Evolutionary conservation across 345 rosid species (phyloP).

Genomic region (Clausena lansium): DNA sequence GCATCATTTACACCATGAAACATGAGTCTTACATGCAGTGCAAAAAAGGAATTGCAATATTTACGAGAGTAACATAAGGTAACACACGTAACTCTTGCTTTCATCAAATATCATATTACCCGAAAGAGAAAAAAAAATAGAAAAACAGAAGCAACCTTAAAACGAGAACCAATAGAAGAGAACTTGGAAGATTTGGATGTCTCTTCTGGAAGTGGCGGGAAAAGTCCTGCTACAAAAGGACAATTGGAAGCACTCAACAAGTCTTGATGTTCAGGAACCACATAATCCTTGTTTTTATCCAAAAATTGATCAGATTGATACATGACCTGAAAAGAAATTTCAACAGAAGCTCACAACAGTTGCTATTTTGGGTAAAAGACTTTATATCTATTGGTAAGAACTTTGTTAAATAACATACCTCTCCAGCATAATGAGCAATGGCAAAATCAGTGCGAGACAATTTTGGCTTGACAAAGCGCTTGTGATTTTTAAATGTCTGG

Average conservation of each 20-base stretch:
- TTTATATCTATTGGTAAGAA: not conserved
- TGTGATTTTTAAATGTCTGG: conserved; percentile 84
- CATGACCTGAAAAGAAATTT: conserved; percentile 56
- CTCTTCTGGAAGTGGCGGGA: conserved; percentile 88
- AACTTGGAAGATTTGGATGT: conserved; percentile 88
- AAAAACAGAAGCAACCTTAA: conserved; percentile 53
- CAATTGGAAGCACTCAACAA: conserved; percentile 74
- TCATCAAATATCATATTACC: not conserved
- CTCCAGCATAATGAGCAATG: conserved; percentile 94
- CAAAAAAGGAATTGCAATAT: not conserved
- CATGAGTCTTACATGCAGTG: conserved; percentile 19
- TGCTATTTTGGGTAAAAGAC: not conserved
- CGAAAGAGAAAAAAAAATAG: conserved; percentile 1
- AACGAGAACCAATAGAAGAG: conserved; percentile 92
- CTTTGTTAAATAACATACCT: conserved; percentile 40
- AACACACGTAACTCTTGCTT: not conserved
- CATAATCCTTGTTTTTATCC: conserved; percentile 98
- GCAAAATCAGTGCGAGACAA: conserved; percentile 94
- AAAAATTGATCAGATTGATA: conserved; percentile 94
- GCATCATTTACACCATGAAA: conserved; percentile 35
- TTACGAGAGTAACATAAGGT: not conserved
- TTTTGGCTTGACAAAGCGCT: conserved; percentile 95
- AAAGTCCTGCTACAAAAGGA: conserved; percentile 85
- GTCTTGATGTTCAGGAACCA: conserved; percentile 94
- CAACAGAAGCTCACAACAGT: not conserved